These are phyloP conservation scores for Kodamaea derodonti DNA, from an alignment of 1,139 yeast genomes.

Conservation along the genomic window DNA sequence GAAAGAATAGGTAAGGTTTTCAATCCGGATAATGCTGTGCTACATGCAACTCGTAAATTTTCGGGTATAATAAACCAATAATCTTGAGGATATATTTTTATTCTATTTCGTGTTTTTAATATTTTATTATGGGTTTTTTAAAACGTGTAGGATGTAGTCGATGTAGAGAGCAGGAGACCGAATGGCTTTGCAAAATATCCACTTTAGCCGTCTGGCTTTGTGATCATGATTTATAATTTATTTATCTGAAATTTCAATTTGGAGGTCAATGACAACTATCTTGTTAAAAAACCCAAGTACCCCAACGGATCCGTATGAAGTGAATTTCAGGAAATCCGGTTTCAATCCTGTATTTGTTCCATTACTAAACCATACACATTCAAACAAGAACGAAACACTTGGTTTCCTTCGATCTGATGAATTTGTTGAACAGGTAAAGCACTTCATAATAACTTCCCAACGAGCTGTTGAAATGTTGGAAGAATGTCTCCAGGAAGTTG, in stretches of 20 bases:
- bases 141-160: not conserved
- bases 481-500: slow-evolving; percentile 31
- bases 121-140: slow-evolving; percentile 1
- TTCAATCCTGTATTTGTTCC: slow-evolving; percentile 59
- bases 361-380: slow-evolving; percentile 58
- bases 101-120: not conserved
- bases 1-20: slow-evolving; percentile 63
- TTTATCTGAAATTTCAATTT: too few species aligned
- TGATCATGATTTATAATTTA: too few species aligned
- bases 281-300: slow-evolving; percentile 65
- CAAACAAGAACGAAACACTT: slow-evolving; percentile 43
- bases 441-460: slow-evolving; percentile 83
- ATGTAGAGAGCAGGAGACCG: not conserved
- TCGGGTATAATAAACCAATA: slow-evolving; percentile 1
- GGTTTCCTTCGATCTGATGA: slow-evolving; percentile 37
- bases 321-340: slow-evolving; percentile 27
- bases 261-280: slow-evolving; percentile 15
- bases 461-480: slow-evolving; percentile 82
- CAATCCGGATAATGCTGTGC: slow-evolving; percentile 11
- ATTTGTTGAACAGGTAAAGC: slow-evolving; percentile 39
- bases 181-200: too few species aligned
- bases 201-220: too few species aligned
- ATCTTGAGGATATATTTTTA: not conserved
- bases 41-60: slow-evolving; percentile 9
- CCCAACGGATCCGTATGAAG: slow-evolving; percentile 63